Conservation (phyloP, 169 alveolate species). For the Plasmodium gonderi region DNA sequence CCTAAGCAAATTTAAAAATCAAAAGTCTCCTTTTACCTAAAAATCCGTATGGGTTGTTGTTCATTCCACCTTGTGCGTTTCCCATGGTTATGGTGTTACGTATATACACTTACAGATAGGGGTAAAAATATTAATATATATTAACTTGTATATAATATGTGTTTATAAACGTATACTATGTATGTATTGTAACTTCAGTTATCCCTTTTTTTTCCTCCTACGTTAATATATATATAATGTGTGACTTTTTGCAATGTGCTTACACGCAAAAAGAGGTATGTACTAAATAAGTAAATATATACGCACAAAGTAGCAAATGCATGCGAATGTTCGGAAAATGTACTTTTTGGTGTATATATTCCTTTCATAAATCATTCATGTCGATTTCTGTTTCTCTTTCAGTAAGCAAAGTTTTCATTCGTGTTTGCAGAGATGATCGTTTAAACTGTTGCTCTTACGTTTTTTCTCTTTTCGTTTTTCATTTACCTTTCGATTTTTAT, state of each 20-base stretch:
- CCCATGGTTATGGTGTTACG: slow-evolving; percentile 16
- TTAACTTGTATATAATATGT: background rate
- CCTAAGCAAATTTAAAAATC: background rate
- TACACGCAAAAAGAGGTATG: background rate
- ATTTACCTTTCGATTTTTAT: background rate
- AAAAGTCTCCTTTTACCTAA: slow-evolving; percentile 25
- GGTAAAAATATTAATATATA: background rate
- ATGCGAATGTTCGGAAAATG: background rate
- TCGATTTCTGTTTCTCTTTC: background rate
- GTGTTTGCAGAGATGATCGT: background rate
- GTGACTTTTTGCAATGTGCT: background rate
- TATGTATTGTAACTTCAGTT: background rate
- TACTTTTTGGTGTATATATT: background rate
- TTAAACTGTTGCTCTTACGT: slow-evolving; percentile 1
- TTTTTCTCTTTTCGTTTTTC: background rate
- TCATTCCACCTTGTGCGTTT: slow-evolving; percentile 65
- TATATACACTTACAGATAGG: background rate
- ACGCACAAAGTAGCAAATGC: background rate
- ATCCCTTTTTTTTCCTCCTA: background rate
- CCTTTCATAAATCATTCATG: background rate
- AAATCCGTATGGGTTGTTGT: slow-evolving; percentile 65
- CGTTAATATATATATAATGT: background rate
- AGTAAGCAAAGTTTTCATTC: background rate
- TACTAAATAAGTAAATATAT: background rate
- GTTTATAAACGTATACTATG: background rate